Conservation (phyloP, 352 stramenopile genomes). For the Pythium grandisporangium region DNA sequence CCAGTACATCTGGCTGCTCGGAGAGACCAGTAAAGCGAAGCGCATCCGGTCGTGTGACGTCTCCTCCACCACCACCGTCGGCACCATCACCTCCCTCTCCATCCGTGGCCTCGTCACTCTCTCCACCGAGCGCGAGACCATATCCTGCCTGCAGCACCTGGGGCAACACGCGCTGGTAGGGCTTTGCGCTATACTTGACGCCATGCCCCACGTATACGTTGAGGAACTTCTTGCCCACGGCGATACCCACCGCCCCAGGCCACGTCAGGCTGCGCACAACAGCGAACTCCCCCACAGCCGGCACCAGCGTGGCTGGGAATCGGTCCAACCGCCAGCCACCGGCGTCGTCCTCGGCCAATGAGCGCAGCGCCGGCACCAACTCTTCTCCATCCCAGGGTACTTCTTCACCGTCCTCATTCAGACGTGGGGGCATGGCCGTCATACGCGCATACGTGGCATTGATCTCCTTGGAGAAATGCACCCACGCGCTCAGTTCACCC, state of each 20-base stretch:
- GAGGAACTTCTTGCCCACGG: constrained; percentile 76
- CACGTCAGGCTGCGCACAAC: constrained; percentile 73
- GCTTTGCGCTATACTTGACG: constrained; percentile 55
- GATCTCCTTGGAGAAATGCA: constrained; percentile 85
- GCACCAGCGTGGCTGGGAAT: constrained; percentile 54
- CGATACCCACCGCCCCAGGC: constrained; percentile 84
- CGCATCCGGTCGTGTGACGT: too few relatives aligned
- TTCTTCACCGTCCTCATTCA: constrained; percentile 65
- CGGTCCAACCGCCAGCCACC: constrained; percentile 69
- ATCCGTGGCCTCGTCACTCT: constrained; percentile 23
- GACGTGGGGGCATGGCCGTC: constrained; percentile 56
- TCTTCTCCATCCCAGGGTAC: constrained; percentile 56
- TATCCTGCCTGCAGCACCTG: constrained; percentile 39
- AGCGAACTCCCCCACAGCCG: constrained; percentile 43
- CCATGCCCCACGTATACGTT: constrained; percentile 88
- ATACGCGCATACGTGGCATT: constrained; percentile 74
- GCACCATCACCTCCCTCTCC: constrained; percentile 10
- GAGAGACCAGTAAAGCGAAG: constrained; percentile 46
- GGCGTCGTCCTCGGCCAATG: constrained; percentile 55
- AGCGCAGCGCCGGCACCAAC: constrained; percentile 43
- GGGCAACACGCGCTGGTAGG: constrained; percentile 46
- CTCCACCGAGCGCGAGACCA: constrained; percentile 29
- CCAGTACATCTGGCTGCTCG: constrained; percentile 69
- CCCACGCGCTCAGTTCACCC: constrained; percentile 62
- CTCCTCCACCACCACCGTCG: constrained; percentile 25